These are phyloP conservation scores for Leishmania gerbilli DNA, from an alignment of 208 protist genomes.

Conservation along the genomic window DNA sequence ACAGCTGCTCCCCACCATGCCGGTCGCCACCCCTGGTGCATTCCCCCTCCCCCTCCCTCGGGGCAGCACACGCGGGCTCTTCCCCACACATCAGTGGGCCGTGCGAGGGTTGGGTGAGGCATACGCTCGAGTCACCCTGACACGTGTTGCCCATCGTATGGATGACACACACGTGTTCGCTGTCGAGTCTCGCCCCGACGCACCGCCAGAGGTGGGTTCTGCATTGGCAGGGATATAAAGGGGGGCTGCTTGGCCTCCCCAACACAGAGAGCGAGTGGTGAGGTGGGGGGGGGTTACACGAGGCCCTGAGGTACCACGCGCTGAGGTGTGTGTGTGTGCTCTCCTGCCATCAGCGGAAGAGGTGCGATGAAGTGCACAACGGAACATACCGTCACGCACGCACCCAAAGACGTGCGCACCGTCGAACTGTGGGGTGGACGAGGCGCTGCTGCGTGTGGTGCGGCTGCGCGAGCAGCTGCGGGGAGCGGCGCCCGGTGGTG, in stretches of 20 bases:
- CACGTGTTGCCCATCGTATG: background rate
- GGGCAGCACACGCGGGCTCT: no score
- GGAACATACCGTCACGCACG: background rate
- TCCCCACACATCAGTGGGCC: no score
- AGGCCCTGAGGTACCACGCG: background rate
- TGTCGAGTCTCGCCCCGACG: background rate
- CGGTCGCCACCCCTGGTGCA: no score
- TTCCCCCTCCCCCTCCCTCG: no score
- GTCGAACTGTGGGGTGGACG: constrained; percentile 90
- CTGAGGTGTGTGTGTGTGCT: background rate
- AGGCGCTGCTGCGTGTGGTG: constrained; percentile 69
- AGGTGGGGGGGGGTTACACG: no score
- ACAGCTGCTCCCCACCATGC: no score
- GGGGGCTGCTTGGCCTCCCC: background rate
- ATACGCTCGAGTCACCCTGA: background rate
- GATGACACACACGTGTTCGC: background rate
- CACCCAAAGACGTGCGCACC: constrained; percentile 50
- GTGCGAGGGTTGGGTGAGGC: no score
- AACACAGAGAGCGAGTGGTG: no score
- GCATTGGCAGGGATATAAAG: background rate
- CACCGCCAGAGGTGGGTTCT: background rate
- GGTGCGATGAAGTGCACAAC: background rate
- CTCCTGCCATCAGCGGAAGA: background rate
- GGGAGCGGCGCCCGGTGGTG: background rate
- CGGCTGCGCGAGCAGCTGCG: constrained; percentile 37